Percentiles rank a stretch among this genome's conserved stretches.
Conservation (phyloP, 441 rosid genomes). For the Biscutella laevigata region DNA sequence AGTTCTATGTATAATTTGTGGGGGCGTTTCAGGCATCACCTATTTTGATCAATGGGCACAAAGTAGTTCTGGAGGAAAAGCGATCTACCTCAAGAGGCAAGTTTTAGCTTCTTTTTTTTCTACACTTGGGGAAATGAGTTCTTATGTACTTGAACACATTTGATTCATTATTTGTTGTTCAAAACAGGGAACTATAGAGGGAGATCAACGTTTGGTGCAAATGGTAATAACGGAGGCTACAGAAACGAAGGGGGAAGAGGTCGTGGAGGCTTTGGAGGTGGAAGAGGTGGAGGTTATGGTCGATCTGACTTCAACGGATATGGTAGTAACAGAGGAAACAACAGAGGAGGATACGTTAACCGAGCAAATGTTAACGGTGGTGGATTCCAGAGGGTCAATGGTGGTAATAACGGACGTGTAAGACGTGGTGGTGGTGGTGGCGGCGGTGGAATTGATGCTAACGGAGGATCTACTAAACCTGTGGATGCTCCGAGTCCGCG, state of each 20-base stretch:
- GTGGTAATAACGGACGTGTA: slow-evolving; percentile 14
- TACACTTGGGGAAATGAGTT: not conserved
- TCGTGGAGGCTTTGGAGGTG: slow-evolving; percentile 67
- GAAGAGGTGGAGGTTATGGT: slow-evolving; percentile 55
- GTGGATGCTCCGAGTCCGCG: slow-evolving; percentile 20
- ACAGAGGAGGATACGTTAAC: slow-evolving; percentile 50
- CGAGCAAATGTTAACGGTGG: slow-evolving; percentile 54
- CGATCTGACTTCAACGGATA: slow-evolving; percentile 53
- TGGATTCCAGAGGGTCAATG: slow-evolving; percentile 42
- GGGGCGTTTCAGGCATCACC: no score
- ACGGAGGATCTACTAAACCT: slow-evolving; percentile 15
- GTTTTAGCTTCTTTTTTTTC: slow-evolving; percentile 18
- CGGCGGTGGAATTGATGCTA: slow-evolving; percentile 17
- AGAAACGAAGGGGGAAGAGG: slow-evolving; percentile 68
- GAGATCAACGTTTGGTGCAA: slow-evolving; percentile 36
- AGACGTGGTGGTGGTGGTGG: slow-evolving; percentile 27
- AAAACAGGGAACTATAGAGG: slow-evolving; percentile 60
- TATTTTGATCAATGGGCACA: slow-evolving; percentile 53
- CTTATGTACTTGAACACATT: not conserved
- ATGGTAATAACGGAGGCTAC: slow-evolving; percentile 34
- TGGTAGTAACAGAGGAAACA: slow-evolving; percentile 52
- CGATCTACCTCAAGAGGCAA: slow-evolving; percentile 85
- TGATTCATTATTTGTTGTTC: not conserved
- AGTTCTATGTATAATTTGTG: no score
- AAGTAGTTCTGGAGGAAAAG: slow-evolving; percentile 73